Evolutionary conservation across 2,329 filamentous ascomycete genomes (phyloP), one percentile per base, ranked within the genome.

Genomic region (Aspergillus fijiensis): DNA sequence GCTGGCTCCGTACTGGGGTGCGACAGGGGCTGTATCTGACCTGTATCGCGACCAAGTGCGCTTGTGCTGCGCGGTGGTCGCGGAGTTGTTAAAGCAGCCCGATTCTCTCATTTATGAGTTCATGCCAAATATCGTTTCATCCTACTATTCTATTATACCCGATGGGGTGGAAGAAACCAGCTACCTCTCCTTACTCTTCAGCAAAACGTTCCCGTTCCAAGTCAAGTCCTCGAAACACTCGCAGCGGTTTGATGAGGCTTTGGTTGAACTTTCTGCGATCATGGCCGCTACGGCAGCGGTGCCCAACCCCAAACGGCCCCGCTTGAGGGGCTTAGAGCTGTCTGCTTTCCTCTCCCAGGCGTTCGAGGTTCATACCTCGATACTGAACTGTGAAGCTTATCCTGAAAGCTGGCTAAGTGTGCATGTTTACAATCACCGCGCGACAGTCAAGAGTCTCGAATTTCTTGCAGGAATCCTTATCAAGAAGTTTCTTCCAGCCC

Each of bases 1-100:
- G 95, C 87, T 99, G 60, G 88, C 89, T 12, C 93, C 94, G 4
- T 93, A 98, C 75, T 99, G 95, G 95, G 94, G 94, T 12, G 86
- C 87, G 63, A 85, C 84, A 0, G 83, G 85, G 4, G 81, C 87
- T 29, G 86, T 94, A 10, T 92, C 87, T 2, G 89, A 93, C 39
- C 91, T 96, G 70, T 98, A 92, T 87, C 89, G 89, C 64, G 92
- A 96, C 23, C 95, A 98, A 77, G 90, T 98, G 19, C 89, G 95
- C 16, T 81, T 99, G 16, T 96, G 94, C 76, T 96, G 92, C 76
- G 96, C 94, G 0, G 90, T 99, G 35, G 83, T 99, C 39, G 91
- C 94, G 9, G 92, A 90, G 63, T 91, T 98, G 72, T 84, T 93
- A 59, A 85, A 90, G 47, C 85, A 91, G 65, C 84, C 96, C 9